Evolutionary conservation across 495 filamentous ascomycete genomes (phyloP).

Genomic region (Thozetella sp.): DNA sequence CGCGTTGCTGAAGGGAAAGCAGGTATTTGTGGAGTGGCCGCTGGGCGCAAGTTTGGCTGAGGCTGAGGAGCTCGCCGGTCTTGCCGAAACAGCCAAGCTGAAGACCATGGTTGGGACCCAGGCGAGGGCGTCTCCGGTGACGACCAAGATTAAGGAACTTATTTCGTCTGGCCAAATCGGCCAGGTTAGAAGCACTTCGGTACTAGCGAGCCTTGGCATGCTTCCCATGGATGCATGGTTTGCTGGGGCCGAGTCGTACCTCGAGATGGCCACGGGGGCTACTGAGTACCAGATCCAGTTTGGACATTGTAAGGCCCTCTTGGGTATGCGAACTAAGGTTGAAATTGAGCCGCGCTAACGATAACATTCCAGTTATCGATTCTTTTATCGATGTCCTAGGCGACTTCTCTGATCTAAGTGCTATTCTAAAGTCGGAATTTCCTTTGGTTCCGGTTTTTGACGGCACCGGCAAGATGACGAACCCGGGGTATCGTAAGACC

Average conservation of each 20-base stretch:
- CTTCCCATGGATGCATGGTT: slow-evolving; percentile 14
- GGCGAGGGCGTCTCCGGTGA: slow-evolving; percentile 13
- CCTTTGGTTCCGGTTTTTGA: slow-evolving; percentile 24
- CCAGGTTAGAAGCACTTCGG: slow-evolving; percentile 19
- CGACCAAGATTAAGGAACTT: slow-evolving; percentile 20
- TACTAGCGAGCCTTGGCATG: background rate
- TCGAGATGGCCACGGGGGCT: slow-evolving; percentile 25
- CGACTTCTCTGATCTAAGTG: slow-evolving; percentile 25
- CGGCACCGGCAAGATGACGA: slow-evolving; percentile 20
- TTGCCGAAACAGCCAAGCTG: slow-evolving; percentile 28
- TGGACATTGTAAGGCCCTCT: slow-evolving; percentile 24
- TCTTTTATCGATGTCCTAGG: slow-evolving; percentile 36
- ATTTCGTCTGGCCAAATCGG: slow-evolving; percentile 23
- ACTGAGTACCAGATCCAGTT: slow-evolving; percentile 24
- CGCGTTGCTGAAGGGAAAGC: slow-evolving; percentile 45
- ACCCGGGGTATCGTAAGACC: slow-evolving; percentile 22
- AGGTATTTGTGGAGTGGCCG: slow-evolving; percentile 58
- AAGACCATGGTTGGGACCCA: slow-evolving; percentile 33
- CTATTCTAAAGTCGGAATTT: slow-evolving; percentile 32
- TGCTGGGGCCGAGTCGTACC: slow-evolving; percentile 18
- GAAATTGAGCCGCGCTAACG: background rate
- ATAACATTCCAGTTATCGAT: slow-evolving; percentile 22
- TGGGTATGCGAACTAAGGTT: background rate
- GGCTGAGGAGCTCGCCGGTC: slow-evolving; percentile 33
- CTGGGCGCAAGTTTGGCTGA: slow-evolving; percentile 18